Base-by-base conservation (phyloP, 169 alveolate genomes). In the Plasmodium relictum region DNA sequence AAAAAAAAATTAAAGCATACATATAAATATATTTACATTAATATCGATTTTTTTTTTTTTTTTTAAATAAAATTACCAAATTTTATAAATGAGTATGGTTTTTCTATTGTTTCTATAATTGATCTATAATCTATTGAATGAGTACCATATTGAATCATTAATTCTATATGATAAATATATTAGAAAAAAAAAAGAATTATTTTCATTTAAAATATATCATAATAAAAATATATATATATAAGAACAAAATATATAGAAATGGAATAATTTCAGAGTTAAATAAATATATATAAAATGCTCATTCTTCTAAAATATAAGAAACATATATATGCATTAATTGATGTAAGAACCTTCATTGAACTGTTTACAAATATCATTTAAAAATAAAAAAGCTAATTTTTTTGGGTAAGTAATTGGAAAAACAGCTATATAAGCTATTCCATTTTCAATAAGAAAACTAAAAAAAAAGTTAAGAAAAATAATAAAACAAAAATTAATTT, bases 381-480 rank as follows among this genome's bases (percentile, higher is more conserved):
- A 71, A 88, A 86, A 94, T 31, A 94, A 85, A 54, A 94, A 92
- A 22, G 93, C 95, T 61, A 92, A 71, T 73, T 94, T 94, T 70
- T 94, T 94, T 18, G 96, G 96, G 52, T 91, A 92, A 12, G 74
- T 50, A 7, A 88, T 42, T 20, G 93, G 92, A 58, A 92, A 78
- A 7, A 90, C 92, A 22, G 94, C 93, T 90, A 94, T 89, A 59
- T 92, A 94, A 39, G 95, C 93, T 54, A 94, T 71, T 48, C 96
- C 96, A 72, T 91, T 94, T 50, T 94, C 96, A 37, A 94, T 89
- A n/a, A 92, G 89, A 73, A 92, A 94, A 59, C 93, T 88, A 42
- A 88, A 86, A 63, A 63, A 62, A 58, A 71, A 50, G n/a, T 48
- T 39, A 62, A 65, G 54, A 16, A 24, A 22, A n/a, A 54, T 54